These are phyloP conservation scores for Seminavis robusta DNA, from an alignment of 108 stramenopile species.

Conservation along the genomic window DNA sequence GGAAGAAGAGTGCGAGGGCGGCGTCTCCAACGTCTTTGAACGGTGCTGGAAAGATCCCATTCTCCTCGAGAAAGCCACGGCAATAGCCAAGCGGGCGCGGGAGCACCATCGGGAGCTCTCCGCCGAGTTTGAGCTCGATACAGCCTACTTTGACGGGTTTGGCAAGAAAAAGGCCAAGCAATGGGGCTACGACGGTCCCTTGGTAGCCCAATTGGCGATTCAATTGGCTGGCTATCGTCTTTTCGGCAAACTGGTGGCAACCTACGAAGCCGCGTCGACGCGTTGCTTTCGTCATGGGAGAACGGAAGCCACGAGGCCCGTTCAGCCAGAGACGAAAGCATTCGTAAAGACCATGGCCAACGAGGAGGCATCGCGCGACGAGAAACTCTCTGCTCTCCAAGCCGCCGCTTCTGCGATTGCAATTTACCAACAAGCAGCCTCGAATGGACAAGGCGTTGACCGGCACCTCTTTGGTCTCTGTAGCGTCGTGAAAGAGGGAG, in stretches of 20 bases:
- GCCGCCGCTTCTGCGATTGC: no score
- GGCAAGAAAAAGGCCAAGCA: slow-evolving; percentile 47
- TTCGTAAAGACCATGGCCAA: slow-evolving; percentile 56
- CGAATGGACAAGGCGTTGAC: slow-evolving; percentile 64
- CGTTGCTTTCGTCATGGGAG: slow-evolving; percentile 69
- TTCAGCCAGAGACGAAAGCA: slow-evolving; percentile 33
- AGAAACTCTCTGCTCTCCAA: no score
- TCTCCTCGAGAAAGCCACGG: background rate
- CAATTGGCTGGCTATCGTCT: slow-evolving; percentile 77
- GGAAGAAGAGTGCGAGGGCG: no score
- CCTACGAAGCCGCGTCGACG: slow-evolving; percentile 78
- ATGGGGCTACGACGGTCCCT: slow-evolving; percentile 50
- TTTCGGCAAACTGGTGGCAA: slow-evolving; percentile 59
- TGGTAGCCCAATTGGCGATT: slow-evolving; percentile 80
- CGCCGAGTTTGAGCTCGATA: slow-evolving; percentile 18
- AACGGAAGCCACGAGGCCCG: slow-evolving; percentile 73
- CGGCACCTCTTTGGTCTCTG: slow-evolving; percentile 22
- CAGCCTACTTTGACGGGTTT: slow-evolving; percentile 34
- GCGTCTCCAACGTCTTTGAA: no score
- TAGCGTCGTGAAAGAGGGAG: background rate
- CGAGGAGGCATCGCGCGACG: background rate
- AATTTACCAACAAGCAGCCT: slow-evolving; percentile 43
- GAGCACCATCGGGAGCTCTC: slow-evolving; percentile 11
- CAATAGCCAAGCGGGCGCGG: background rate
- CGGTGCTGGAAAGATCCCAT: no score